phyloP scores from a whole-genome alignment of 352 stramenopile genomes.

The Globisporangium acanthophoron region DNA sequence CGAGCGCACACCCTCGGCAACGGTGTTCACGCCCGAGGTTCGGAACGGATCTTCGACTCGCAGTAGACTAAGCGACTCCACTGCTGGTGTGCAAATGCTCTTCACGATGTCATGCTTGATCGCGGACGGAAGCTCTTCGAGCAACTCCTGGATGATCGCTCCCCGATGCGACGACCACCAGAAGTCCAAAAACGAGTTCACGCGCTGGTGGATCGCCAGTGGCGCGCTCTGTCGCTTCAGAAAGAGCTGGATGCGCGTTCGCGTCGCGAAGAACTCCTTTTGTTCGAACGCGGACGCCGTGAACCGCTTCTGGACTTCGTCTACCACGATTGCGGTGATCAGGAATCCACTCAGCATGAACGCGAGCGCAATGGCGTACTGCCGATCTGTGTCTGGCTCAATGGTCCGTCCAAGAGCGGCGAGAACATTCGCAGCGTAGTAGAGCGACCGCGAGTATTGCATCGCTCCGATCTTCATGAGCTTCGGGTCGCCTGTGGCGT shows the following conservation, averaged over 20 bases:
- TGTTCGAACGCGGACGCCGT: slow-evolving; percentile 60
- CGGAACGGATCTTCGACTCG: slow-evolving; percentile 15
- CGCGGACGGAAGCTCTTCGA: slow-evolving; percentile 40
- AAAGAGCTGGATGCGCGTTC: slow-evolving; percentile 53
- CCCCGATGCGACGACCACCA: slow-evolving; percentile 65
- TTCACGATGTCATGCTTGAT: slow-evolving; percentile 56
- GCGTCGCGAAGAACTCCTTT: slow-evolving; percentile 62
- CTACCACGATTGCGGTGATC: slow-evolving; percentile 62
- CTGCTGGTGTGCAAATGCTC: slow-evolving; percentile 46
- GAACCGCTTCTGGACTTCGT: slow-evolving; percentile 62
- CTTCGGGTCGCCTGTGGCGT: slow-evolving; percentile 16
- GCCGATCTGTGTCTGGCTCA: slow-evolving; percentile 39
- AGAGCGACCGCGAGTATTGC: slow-evolving; percentile 55
- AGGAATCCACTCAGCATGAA: slow-evolving; percentile 71
- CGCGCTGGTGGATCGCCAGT: slow-evolving; percentile 40
- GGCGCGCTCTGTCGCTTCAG: slow-evolving; percentile 54
- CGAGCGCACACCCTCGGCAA: slow-evolving; percentile 6
- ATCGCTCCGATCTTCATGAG: slow-evolving; percentile 28
- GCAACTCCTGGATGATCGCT: slow-evolving; percentile 51
- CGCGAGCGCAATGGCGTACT: slow-evolving; percentile 38
- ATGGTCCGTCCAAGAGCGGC: slow-evolving; percentile 35
- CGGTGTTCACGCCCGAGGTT: not conserved
- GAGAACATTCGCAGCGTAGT: slow-evolving; percentile 52
- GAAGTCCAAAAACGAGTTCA: slow-evolving; percentile 65
- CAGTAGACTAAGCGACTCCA: slow-evolving; percentile 38